These are phyloP conservation scores for Cylindrotheca fusiformis DNA, from an alignment of 108 stramenopile species.

Conservation along the genomic window DNA sequence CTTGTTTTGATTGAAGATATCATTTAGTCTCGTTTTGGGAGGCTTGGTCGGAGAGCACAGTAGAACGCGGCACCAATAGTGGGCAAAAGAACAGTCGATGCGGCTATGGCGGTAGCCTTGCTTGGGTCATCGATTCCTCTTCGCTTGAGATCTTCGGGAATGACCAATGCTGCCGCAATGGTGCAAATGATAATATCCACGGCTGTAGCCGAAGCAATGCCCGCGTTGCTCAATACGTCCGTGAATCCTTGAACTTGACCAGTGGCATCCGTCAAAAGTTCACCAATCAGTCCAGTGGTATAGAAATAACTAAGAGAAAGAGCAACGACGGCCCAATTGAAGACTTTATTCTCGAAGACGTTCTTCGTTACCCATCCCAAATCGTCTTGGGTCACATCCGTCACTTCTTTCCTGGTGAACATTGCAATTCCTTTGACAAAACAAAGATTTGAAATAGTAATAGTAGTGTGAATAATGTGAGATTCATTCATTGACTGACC, in stretches of 20 bases:
- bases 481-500: too few relatives aligned
- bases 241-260: conserved; percentile 25
- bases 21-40: too few relatives aligned
- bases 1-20: too few relatives aligned
- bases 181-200: conserved; percentile 49
- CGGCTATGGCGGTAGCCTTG: conserved; percentile 28
- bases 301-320: conserved; percentile 7
- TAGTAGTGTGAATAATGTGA: too few relatives aligned
- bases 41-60: conserved; percentile 43
- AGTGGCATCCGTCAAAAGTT: conserved; percentile 13
- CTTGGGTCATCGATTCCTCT: conserved; percentile 23
- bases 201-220: conserved; percentile 43
- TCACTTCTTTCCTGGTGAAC: conserved; percentile 11
- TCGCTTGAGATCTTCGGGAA: conserved; percentile 46
- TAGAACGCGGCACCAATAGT: conserved; percentile 41
- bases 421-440: not conserved
- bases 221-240: conserved; percentile 29
- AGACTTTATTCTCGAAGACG: conserved; percentile 51
- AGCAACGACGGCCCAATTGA: conserved; percentile 39
- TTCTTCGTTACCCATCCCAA: conserved; percentile 53
- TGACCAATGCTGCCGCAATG: conserved; percentile 29
- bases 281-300: not conserved
- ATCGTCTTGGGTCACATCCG: conserved; percentile 17
- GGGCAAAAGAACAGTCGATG: conserved; percentile 42
- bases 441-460: too few relatives aligned